phyloP scores from a whole-genome alignment of 1,284 basidiomycete species.

The Schizophyllum amplum region DNA sequence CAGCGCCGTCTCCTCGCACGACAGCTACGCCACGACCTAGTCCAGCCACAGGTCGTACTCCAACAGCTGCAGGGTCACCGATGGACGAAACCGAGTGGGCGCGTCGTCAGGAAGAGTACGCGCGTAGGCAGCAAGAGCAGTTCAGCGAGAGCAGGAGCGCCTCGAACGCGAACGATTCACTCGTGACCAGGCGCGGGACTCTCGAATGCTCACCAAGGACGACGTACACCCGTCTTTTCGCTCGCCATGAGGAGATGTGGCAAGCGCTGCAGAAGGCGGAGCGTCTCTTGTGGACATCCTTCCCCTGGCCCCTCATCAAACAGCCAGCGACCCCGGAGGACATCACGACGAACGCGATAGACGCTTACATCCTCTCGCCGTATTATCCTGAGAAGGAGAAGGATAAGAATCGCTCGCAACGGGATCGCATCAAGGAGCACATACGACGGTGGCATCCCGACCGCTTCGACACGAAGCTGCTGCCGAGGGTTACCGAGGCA shows the following conservation, averaged over 20 bases:
- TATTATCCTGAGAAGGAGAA: constrained; percentile 23
- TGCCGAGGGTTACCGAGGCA: constrained; percentile 42
- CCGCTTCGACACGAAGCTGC: constrained; percentile 39
- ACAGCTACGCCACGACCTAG: background rate
- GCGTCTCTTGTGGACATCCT: constrained; percentile 37
- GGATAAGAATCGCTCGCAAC: constrained; percentile 29
- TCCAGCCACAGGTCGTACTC: background rate
- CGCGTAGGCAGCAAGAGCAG: constrained; percentile 40
- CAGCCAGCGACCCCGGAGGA: constrained; percentile 47
- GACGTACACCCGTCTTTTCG: constrained; percentile 44
- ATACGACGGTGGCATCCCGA: constrained; percentile 51
- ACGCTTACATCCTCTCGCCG: constrained; percentile 51
- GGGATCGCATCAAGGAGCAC: constrained; percentile 55
- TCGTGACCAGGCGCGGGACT: constrained; percentile 27
- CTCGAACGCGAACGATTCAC: constrained; percentile 8
- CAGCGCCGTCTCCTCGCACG: background rate
- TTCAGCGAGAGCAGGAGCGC: constrained; percentile 46
- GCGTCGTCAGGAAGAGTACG: constrained; percentile 48
- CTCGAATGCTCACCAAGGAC: constrained; percentile 41
- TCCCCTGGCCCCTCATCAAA: constrained; percentile 67
- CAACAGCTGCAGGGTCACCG: background rate
- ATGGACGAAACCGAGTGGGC: constrained; percentile 31
- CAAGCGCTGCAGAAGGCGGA: constrained; percentile 20
- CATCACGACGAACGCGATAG: constrained; percentile 44
- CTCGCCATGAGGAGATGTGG: constrained; percentile 50